Base-by-base conservation (phyloP, 2,329 filamentous ascomycete species). In the Coniella lustricola region DNA sequence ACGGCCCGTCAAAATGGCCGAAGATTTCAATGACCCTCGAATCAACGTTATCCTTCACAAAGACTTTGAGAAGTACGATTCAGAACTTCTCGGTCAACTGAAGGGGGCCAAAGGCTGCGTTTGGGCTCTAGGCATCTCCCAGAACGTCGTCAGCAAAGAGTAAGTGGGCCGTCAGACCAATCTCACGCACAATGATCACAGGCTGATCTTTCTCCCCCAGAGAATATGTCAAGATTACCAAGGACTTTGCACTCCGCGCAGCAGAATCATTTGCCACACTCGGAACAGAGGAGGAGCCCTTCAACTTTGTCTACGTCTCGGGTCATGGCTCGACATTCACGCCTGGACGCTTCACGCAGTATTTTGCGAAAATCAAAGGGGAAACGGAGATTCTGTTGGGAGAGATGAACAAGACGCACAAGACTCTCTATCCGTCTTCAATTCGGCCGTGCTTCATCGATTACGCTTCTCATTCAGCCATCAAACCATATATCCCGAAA, bases 221-320 rank as follows among this genome's bases (percentile, higher is more conserved):
- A 12, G 75, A 85, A 42, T 89, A 89, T 59, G 67, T 79, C 38
- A 74, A 75, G 29, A 85, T 90, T 59, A 89, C 85, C 0, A 73
- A 79, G 51, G 75, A 81, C 59, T 88, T 81, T 60, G 64, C 85
- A 1, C 60, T 88, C 1, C 76, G 73, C 2, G 83, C 82, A 0
- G 84, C 82, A 1, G 69, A 72, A 50, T 78, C 81, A 12, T 83
- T 87, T 57, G 62, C 72, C 1, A 62, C 62, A 0, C 63, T 82
- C 12, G 65, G 73, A 3, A 49, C 59, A 0, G 55, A 60, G 3
- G 64, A 65, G 13, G 59, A 70, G 35, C 76, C 79, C 0, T 82
- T 89, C 63, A 79, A 78, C 44, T 90, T 89, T 62, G 71, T 89
- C 54, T 85, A 81, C 59, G 75, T 90, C 25, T 89, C 85, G 0